phyloP scores from a whole-genome alignment of 805 yeast species.

The Candida taoyuanica region DNA sequence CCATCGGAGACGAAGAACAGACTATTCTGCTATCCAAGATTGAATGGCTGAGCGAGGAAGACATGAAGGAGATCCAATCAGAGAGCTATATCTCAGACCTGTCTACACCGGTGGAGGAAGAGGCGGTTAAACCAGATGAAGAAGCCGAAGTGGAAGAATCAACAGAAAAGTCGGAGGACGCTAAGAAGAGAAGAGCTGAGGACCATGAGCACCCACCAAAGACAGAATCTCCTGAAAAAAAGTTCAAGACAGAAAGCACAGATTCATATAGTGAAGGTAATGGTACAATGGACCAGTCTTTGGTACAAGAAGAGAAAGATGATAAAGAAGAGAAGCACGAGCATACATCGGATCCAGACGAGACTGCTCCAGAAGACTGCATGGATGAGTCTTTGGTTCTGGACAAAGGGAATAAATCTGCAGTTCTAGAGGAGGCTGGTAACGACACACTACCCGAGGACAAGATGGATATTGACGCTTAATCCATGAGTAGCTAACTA shows the following conservation, averaged over 20 bases:
- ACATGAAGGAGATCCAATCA: constrained; percentile 19
- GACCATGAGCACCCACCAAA: constrained; percentile 1
- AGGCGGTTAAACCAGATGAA: background rate
- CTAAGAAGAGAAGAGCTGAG: constrained; percentile 6
- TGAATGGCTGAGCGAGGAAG: constrained; percentile 25
- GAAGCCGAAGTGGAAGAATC: constrained; percentile 4
- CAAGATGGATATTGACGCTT: constrained; percentile 23
- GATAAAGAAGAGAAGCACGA: background rate
- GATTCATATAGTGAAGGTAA: background rate
- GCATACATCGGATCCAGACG: background rate
- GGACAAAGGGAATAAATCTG: constrained; percentile 19
- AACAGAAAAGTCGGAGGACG: background rate
- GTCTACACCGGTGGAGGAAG: constrained; percentile 11
- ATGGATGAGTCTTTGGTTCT: constrained; percentile 26
- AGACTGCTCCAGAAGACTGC: constrained; percentile 11
- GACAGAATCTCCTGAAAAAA: constrained; percentile 22
- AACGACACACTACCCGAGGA: constrained; percentile 22
- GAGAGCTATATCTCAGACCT: constrained; percentile 18
- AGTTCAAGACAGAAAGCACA: constrained; percentile 11
- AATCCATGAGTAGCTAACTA: background rate
- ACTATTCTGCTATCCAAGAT: constrained; percentile 22
- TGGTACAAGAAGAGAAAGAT: background rate
- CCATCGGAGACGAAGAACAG: constrained; percentile 20
- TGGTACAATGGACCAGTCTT: background rate
- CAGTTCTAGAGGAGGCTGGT: constrained; percentile 6